These are phyloP conservation scores for Physcomitrellopsis africana DNA, from an alignment of 225 moss, liverwort and hornwort species.

Conservation along the genomic window DNA sequence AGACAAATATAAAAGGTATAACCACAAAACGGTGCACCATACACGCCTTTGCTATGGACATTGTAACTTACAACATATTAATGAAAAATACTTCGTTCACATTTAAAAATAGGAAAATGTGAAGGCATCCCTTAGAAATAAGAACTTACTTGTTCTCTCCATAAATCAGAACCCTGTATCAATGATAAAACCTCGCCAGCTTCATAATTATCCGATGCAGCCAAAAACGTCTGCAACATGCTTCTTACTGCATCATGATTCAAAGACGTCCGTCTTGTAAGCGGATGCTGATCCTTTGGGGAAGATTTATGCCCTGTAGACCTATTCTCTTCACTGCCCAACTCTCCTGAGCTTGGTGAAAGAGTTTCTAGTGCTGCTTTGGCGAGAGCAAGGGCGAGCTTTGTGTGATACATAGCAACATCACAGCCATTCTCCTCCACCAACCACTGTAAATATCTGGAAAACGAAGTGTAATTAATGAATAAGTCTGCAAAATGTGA, in stretches of 20 bases:
- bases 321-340: conserved; percentile 31
- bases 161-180: conserved; percentile 82
- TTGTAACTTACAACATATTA: background rate
- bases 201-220: conserved; percentile 77
- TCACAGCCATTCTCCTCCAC: conserved; percentile 89
- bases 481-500: conserved; percentile 19
- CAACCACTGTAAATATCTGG: conserved; percentile 96
- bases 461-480: conserved; percentile 3
- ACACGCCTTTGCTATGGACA: conserved; percentile 7
- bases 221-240: conserved; percentile 72
- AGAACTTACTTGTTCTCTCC: conserved; percentile 90
- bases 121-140: conserved; percentile 10
- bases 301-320: conserved; percentile 14
- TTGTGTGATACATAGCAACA: conserved; percentile 84
- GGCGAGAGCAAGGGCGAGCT: conserved; percentile 89
- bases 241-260: conserved; percentile 58
- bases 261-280: conserved; percentile 48
- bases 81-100: background rate
- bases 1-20: background rate
- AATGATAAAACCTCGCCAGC: conserved; percentile 69
- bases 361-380: conserved; percentile 73
- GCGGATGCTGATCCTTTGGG: conserved; percentile 25
- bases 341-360: conserved; percentile 27
- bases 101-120: conserved; percentile 8
- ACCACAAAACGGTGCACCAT: background rate